Percentiles rank a stretch among this genome's conserved stretches.
Conservation (phyloP, 176 grass and related monocot genomes). For the Hsuehochloa calcarea region DNA sequence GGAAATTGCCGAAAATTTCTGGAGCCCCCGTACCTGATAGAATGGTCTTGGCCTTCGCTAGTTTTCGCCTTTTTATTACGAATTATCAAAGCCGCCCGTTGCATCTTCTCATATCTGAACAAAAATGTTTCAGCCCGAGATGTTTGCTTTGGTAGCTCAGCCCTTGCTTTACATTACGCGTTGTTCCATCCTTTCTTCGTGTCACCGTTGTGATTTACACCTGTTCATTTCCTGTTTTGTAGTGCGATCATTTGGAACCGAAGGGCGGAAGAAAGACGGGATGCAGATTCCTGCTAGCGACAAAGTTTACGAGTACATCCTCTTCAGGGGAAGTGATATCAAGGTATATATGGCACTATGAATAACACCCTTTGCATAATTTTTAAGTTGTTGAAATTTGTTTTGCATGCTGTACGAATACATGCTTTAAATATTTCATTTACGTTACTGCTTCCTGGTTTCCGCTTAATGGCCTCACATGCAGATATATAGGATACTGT, state of each 20-base stretch:
- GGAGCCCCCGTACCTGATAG: background rate
- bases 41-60: background rate
- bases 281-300: slow-evolving; percentile 65
- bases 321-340: slow-evolving; percentile 84
- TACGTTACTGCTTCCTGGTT: background rate
- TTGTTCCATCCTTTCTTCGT: background rate
- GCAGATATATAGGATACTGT: background rate
- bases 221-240: slow-evolving; percentile 15
- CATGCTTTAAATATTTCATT: background rate
- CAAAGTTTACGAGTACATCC: slow-evolving; percentile 81
- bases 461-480: background rate
- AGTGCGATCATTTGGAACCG: slow-evolving; percentile 88
- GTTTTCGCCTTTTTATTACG: background rate
- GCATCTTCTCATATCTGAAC: background rate
- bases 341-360: slow-evolving; percentile 46
- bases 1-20: background rate
- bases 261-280: slow-evolving; percentile 86
- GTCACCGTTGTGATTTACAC: background rate
- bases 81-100: background rate
- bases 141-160: background rate
- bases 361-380: background rate
- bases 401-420: background rate
- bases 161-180: background rate
- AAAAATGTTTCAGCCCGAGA: background rate
- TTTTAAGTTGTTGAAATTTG: background rate